phyloP scores from a whole-genome alignment of 192 early-diverging fungal species.

The Cetraspora pellucida region DNA sequence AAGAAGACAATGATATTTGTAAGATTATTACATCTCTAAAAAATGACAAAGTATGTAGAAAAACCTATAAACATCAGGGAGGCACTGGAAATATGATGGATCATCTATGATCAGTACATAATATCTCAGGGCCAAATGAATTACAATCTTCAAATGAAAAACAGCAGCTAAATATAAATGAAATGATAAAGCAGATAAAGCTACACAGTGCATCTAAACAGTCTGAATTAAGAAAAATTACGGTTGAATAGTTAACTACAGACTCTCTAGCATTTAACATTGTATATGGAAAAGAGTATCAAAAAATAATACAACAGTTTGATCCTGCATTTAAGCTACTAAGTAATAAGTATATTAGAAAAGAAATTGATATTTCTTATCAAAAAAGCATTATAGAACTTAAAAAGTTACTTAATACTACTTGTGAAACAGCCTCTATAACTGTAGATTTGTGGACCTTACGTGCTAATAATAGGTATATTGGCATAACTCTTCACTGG shows the following conservation, averaged over 20 bases:
- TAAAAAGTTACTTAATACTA: not conserved
- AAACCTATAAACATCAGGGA: constrained; percentile 15
- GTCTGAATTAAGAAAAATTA: not conserved
- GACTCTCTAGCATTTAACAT: constrained; percentile 10
- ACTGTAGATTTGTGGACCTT: constrained; percentile 8
- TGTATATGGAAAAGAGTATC: not conserved
- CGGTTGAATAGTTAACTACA: not conserved
- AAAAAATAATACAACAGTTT: not conserved
- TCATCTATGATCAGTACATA: not conserved
- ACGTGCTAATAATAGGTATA: constrained; percentile 1
- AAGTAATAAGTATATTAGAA: constrained; percentile 3
- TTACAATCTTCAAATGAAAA: not conserved
- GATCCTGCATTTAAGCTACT: not conserved
- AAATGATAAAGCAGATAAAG: not conserved
- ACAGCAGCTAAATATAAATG: not conserved
- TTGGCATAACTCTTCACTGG: constrained; percentile 28
- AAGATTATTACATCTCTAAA: not conserved
- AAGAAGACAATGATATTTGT: not conserved
- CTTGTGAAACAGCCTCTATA: constrained; percentile 18
- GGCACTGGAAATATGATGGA: not conserved
- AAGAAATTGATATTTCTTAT: not conserved
- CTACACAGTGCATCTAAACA: not conserved
- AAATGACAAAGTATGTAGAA: not conserved
- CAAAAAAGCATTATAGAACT: not conserved
- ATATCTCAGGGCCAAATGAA: not conserved